Evolutionary conservation across 1,139 yeast species (phyloP), one percentile per base, ranked within the genome.

Genomic region (Magnusiomyces tetraspermus): DNA sequence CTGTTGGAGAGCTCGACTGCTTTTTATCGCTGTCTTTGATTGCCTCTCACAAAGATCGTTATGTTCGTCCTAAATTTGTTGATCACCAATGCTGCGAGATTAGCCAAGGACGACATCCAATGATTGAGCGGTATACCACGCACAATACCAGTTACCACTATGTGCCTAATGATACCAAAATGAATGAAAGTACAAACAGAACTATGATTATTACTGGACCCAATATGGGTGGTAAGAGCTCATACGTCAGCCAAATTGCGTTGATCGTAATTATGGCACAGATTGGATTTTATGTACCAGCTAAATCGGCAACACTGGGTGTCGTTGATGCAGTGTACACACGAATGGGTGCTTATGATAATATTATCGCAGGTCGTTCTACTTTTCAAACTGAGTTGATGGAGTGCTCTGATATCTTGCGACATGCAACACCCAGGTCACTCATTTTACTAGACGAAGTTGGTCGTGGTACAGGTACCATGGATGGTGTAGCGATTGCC

Each of bases 401-500:
- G 50, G 92, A 85, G 60, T 80, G 87, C 59, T 71, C 77, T 46
- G 73, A 75, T 43, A 83, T 85, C 23, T 66, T 85, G 55, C 65
- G 71, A 10, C 63, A 70, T 67, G 73, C 76, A 52, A 76, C 81
- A 1, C 60, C 68, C 3, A 71, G 74, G 45, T 81, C 87, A 0
- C 69, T 85, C 51, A 79, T 85, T 1, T 70, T 81, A 1, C 67
- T 81, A 41, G 86, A 81, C 60, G 86, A 81, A 57, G 74, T 81
- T 38, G 95, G 95, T 2, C 69, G 92, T 51, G 94, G 69, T 0
- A 92, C 98, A 0, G 85, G 96, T 0, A 89, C 97, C 0, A 74
- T 75, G 54, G 98, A 92, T 68, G 98, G 98, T 0, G 83, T 84
- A 38, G 81, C 95, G 0, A 81, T 92, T 37, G 97, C 97, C 0